These are phyloP conservation scores for Medicago truncatula DNA, from an alignment of 306 rosid genomes.

Conservation along the genomic window DNA sequence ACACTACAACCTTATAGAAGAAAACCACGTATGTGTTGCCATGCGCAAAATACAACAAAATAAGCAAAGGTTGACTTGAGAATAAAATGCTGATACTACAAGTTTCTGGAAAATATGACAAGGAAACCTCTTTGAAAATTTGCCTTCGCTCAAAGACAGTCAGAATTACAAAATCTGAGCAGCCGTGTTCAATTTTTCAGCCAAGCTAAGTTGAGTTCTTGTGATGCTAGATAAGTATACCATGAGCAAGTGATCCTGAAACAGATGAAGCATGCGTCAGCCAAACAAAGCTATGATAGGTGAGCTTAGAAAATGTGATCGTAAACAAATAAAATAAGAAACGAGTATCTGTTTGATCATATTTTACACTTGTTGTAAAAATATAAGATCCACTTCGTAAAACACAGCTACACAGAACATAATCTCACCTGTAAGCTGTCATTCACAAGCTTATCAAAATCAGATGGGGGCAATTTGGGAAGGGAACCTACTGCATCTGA, in stretches of 20 bases:
- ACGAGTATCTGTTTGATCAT: not conserved
- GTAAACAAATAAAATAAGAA: conserved; percentile 9
- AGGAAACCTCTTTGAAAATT: conserved; percentile 25
- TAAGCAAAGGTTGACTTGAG: not conserved
- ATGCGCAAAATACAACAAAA: conserved; percentile 31
- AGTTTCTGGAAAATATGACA: conserved; percentile 22
- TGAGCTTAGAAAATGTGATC: not conserved
- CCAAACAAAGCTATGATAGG: not conserved
- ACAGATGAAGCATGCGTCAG: conserved; percentile 17
- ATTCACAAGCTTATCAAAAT: conserved; percentile 84
- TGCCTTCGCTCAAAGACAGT: not conserved
- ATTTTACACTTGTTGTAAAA: not conserved
- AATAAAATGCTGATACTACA: conserved; percentile 30
- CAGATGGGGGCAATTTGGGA: conserved; percentile 70
- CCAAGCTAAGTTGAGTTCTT: conserved; percentile 83
- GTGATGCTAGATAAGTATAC: conserved; percentile 89
- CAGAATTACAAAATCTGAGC: conserved; percentile 78
- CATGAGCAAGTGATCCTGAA: conserved; percentile 86
- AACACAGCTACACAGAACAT: not conserved
- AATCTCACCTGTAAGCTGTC: conserved; percentile 74
- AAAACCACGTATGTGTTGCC: conserved; percentile 41
- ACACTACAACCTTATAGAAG: conserved; percentile 28
- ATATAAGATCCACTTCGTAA: not conserved
- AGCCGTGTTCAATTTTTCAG: conserved; percentile 93
- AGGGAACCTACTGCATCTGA: conserved; percentile 76